Evolutionary conservation across 441 rosid genomes (phyloP).

Genomic region (Gossypium schwendimanii): DNA sequence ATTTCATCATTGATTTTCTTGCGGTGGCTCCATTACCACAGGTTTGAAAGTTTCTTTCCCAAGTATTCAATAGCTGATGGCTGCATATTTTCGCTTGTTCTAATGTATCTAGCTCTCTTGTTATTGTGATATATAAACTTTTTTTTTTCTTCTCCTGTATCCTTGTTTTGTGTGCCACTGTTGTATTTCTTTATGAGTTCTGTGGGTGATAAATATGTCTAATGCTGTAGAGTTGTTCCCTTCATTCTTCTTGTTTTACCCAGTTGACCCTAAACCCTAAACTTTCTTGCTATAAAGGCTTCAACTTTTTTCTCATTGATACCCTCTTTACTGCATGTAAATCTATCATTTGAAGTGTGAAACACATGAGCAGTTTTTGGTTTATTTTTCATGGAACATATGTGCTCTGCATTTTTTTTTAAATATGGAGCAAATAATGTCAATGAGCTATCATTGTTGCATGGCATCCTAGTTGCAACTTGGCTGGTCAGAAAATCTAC

Average conservation of each 20-base stretch:
- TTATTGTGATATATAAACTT: neutral
- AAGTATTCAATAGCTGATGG: neutral
- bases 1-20: constrained; percentile 81
- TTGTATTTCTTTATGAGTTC: neutral
- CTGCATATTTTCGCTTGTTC: constrained; percentile 5
- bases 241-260: neutral
- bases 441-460: neutral
- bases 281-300: neutral
- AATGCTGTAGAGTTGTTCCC: neutral
- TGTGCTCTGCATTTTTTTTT: neutral
- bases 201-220: neutral
- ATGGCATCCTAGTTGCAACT: neutral
- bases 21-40: constrained; percentile 89
- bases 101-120: neutral
- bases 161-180: neutral
- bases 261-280: neutral
- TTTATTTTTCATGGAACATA: neutral
- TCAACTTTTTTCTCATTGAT: neutral
- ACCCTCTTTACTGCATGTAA: neutral
- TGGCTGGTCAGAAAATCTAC: constrained; percentile 8
- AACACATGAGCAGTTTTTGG: neutral
- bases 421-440: neutral
- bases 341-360: neutral
- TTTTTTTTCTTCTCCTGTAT: neutral
- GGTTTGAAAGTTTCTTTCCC: constrained; percentile 35